Evolutionary conservation across 345 rosid species (phyloP), one percentile per base, ranked within the genome.

Genomic region (Eucalyptus camaldulensis): DNA sequence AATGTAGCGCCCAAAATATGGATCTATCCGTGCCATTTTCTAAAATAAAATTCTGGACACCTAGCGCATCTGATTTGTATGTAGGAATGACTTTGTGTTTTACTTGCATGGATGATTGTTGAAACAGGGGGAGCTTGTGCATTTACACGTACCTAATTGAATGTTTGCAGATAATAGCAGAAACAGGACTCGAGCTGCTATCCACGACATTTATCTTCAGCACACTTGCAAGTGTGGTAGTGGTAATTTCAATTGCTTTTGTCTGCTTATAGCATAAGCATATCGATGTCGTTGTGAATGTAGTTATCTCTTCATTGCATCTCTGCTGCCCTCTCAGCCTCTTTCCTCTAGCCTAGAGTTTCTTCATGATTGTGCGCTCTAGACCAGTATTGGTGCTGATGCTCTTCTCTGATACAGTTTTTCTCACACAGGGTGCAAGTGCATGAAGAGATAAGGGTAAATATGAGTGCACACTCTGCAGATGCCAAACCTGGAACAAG

Each of bases 141-240:
- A 51, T 65, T 89, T 24, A 85, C 54, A 81, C 49, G 49, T 47
- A 62, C 37, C 56, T 27, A 13, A 31, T 81, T 62, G 31, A 49
- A 65, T 72, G 85, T 86, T 91, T 91, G 91, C 92, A 96, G 99
- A 95, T 93, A 89, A 95, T 95, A 90, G 91, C 99, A 21, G 98
- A 95, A 88, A 94, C 95, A 93, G 99, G 99, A 86, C 92, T 96
- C 86, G 95, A 95, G 96, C 93, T 98, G 81, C 95, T 98, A 80
- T 95, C 99, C 4, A 90, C 98, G 85, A 94, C 98, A 80, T 94
- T 95, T 88, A 88, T 95, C 29, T 93, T 96, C 91, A 93, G 99
- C 93, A 72, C 93, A 91, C 91, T 97, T 90, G 99, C 93, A 92
- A 95, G 98, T 86, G 80, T 11, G 83, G 83, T 0, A 76, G 80